Conservation (phyloP, 1,284 basidiomycete species). For the Malassezia globosa region DNA sequence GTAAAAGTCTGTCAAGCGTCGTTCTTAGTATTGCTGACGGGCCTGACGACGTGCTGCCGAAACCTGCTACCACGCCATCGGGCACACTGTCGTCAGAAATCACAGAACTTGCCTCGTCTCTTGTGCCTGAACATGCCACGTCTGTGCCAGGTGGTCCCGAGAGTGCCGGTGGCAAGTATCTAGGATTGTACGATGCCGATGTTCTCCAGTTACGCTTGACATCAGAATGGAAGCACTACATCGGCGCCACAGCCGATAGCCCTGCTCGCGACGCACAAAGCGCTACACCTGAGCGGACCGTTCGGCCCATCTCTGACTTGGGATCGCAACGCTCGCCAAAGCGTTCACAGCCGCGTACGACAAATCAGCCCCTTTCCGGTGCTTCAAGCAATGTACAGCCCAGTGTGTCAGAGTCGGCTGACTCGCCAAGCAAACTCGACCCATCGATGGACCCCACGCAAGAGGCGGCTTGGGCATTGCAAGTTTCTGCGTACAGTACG, state of each 20-base stretch:
- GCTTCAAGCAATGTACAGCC: not conserved
- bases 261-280: not conserved
- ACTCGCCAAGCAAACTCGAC: too few species aligned
- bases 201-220: conserved; percentile 7
- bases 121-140: not conserved
- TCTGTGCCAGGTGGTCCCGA: not conserved
- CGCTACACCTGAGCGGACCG: conserved; percentile 7
- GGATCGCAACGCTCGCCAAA: conserved; percentile 2
- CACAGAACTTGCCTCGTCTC: conserved; percentile 7
- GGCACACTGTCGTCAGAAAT: conserved; percentile 10
- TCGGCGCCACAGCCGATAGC: not conserved
- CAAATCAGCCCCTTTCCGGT: not conserved
- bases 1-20: conserved; percentile 1
- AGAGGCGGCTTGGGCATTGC: conserved; percentile 28
- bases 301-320: conserved; percentile 7
- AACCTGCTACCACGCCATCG: not conserved
- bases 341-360: not conserved
- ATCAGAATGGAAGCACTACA: conserved; percentile 7
- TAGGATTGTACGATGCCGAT: conserved; percentile 7
- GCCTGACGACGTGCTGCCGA: not conserved
- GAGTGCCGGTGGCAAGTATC: conserved; percentile 1
- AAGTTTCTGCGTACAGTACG: conserved; percentile 33
- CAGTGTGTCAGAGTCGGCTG: not conserved
- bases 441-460: not conserved
- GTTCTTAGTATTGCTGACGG: conserved; percentile 5